Percentiles rank a stretch among this genome's conserved stretches.
Evolutionary conservation across 495 filamentous ascomycete species (phyloP).

Genomic region (Penicillium waksmanii): DNA sequence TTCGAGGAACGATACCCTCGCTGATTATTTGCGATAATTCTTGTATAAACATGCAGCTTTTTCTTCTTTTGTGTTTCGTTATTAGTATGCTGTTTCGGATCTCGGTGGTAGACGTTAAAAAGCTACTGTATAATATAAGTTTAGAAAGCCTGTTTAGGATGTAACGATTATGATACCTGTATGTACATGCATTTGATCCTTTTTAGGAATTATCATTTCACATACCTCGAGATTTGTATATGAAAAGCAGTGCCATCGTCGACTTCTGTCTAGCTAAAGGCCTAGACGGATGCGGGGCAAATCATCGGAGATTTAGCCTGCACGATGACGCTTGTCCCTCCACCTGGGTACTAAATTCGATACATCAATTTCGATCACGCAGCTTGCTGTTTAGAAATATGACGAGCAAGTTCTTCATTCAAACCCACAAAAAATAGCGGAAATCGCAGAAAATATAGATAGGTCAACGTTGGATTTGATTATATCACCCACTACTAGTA

Average conservation of each 20-base stretch:
- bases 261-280: too few relatives aligned
- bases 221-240: background rate
- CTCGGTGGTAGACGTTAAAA: background rate
- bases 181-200: background rate
- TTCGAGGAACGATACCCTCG: background rate
- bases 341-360: background rate
- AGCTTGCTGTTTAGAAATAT: background rate
- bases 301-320: background rate
- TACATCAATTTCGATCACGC: background rate
- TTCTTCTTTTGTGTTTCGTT: background rate
- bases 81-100: background rate
- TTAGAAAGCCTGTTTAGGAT: background rate
- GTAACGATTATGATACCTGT: slow-evolving; percentile 10
- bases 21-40: background rate
- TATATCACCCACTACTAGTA: too few relatives aligned
- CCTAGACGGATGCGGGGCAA: background rate
- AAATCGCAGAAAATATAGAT: too few relatives aligned
- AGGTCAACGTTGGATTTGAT: too few relatives aligned
- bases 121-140: background rate
- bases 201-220: too few relatives aligned
- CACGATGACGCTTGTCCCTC: background rate
- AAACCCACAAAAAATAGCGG: too few relatives aligned
- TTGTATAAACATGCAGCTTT: slow-evolving; percentile 3
- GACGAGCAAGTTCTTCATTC: background rate
- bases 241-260: too few relatives aligned